Evolutionary conservation across 805 yeast genomes (phyloP).

Genomic region (Candida coquimbonensis): DNA sequence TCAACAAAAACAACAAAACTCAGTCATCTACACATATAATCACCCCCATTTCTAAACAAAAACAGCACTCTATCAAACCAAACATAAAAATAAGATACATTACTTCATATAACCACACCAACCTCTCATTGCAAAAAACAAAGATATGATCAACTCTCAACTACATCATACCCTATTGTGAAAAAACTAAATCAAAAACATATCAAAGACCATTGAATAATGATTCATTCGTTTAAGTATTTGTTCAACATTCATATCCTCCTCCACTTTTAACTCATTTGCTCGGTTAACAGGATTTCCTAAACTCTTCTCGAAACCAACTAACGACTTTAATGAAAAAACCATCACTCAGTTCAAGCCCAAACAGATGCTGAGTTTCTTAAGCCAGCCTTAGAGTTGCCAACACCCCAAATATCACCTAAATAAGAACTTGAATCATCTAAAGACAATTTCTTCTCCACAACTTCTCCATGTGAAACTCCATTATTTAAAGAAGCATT

Average conservation of each 20-base stretch:
- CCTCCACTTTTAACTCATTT: background rate
- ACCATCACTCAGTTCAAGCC: conserved; percentile 15
- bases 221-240: no score
- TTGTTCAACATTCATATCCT: no score
- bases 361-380: conserved; percentile 23
- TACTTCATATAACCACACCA: no score
- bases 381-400: conserved; percentile 10
- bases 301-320: background rate
- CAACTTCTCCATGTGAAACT: conserved; percentile 1
- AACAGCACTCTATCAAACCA: background rate
- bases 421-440: conserved; percentile 17
- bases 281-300: background rate
- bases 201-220: no score
- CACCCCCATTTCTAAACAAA: background rate
- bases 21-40: no score
- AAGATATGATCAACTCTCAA: no score
- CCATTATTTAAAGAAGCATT: conserved; percentile 9
- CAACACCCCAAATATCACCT: conserved; percentile 22
- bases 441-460: conserved; percentile 13
- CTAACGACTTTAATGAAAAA: background rate
- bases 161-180: no score
- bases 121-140: background rate
- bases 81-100: no score
- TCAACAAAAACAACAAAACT: background rate
- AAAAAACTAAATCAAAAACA: no score